These are phyloP conservation scores for Xylariaceae sp. DNA, from an alignment of 2,329 filamentous ascomycete genomes.

Conservation along the genomic window DNA sequence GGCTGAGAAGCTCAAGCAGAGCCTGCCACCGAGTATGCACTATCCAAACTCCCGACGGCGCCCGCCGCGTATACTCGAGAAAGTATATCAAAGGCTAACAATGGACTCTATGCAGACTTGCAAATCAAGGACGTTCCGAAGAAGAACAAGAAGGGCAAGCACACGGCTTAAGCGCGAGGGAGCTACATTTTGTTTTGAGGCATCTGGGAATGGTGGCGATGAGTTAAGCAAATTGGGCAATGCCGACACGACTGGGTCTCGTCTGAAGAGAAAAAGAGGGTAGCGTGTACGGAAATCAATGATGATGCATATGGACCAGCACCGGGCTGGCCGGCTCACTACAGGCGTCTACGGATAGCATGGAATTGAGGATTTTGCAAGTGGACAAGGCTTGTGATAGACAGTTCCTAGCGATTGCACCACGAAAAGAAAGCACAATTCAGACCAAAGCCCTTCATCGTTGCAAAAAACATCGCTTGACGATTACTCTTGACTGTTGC, in stretches of 20 bases:
- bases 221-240: slow-evolving; percentile 23
- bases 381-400: slow-evolving; percentile 41
- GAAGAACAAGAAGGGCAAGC: slow-evolving; percentile 58
- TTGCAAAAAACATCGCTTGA: no score
- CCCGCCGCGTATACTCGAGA: neutral
- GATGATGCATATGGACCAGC: slow-evolving; percentile 39
- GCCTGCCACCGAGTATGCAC: slow-evolving; percentile 88
- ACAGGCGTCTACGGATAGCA: slow-evolving; percentile 63
- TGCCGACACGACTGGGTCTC: slow-evolving; percentile 25
- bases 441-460: slow-evolving; percentile 12
- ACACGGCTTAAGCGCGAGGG: slow-evolving; percentile 42
- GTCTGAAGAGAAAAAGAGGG: slow-evolving; percentile 26
- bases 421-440: slow-evolving; percentile 29
- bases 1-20: slow-evolving; percentile 99
- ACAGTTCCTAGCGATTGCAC: slow-evolving; percentile 40
- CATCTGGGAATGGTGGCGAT: slow-evolving; percentile 26
- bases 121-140: slow-evolving; percentile 60
- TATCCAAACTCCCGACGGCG: slow-evolving; percentile 37
- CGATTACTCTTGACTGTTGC: no score
- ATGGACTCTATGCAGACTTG: slow-evolving; percentile 48
- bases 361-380: slow-evolving; percentile 52
- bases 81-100: slow-evolving; percentile 25
- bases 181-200: slow-evolving; percentile 13
- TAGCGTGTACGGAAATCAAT: slow-evolving; percentile 28
- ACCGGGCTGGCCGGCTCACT: slow-evolving; percentile 45